Base-by-base conservation (phyloP, 345 rosid species). In the Eucalyptus dawsonii region DNA sequence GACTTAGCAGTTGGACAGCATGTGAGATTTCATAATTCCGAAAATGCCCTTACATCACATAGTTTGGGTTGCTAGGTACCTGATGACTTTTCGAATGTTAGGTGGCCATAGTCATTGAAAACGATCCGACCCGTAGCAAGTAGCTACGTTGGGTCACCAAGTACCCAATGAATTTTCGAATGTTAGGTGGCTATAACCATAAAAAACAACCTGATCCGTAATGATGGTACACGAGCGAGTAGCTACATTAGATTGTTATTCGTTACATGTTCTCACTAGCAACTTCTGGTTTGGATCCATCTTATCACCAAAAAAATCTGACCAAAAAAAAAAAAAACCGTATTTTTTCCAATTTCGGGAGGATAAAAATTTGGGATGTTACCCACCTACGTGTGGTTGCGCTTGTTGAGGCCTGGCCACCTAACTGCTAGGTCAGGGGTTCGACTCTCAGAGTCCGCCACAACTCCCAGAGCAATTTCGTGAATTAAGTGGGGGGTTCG, bases 391-490 rank as follows among this genome's bases (percentile, higher is more conserved):
- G 6, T 0, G 3, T 14, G 16, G 0, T 0, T 14, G 0, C 6
- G 0, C 6, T 14, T 50, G 16, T 14, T 50, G 51, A 50, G 51
- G 51, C 51, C 1, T 50, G 1, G 6, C 51, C 16, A 14, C 16
- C 1, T 50, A 0, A 50, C 0, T 0, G 0, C 6, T 1, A 50
- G 0, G 51, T 5, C 6, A 14, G 2, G 2, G 1, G 16, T 50
- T 50, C 1, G 0, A 50, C 15, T 49, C 50, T 0, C 3, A 50
- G 0, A 13, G 0, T 13, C 5, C 3, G 2, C 16, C 50, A 5
- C 16, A 50, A 50, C 50, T 50, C 3, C 1, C 2, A 49, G 1
- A 49, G 2, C 1, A 49, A 1, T 49, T 50, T 0, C 1, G 16
- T 50, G 0, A 50, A 0, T 50, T 50, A 50, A 14, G 51, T 2